These are phyloP conservation scores for Zalaria sp. DNA, from an alignment of 2,329 filamentous ascomycete genomes.

Conservation along the genomic window DNA sequence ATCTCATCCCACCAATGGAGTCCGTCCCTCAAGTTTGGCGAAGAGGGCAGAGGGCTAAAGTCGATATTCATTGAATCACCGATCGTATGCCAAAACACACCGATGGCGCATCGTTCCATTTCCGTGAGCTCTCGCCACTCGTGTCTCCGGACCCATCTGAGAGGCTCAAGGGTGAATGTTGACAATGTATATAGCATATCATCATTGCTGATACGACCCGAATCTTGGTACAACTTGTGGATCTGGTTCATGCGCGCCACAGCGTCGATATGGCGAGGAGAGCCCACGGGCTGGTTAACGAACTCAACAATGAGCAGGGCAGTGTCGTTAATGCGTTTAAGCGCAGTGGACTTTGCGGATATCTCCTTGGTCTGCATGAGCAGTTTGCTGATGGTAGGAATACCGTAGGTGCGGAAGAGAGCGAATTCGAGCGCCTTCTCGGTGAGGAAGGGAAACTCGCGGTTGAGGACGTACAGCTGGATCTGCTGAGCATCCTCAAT, in stretches of 20 bases:
- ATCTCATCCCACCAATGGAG: slow-evolving; percentile 40
- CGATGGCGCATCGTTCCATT: slow-evolving; percentile 50
- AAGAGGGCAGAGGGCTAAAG: slow-evolving; percentile 30
- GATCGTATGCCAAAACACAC: slow-evolving; percentile 56
- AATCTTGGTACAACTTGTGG: slow-evolving; percentile 41
- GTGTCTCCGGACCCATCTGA: slow-evolving; percentile 46
- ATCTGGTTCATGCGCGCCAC: slow-evolving; percentile 52
- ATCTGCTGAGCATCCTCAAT: slow-evolving; percentile 3
- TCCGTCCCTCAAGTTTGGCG: slow-evolving; percentile 30
- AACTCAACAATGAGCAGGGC: slow-evolving; percentile 35
- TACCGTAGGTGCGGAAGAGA: slow-evolving; percentile 7
- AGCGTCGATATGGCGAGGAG: slow-evolving; percentile 28
- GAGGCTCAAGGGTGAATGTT: slow-evolving; percentile 52
- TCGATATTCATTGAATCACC: slow-evolving; percentile 56
- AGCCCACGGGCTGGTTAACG: slow-evolving; percentile 27
- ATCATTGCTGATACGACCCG: slow-evolving; percentile 44
- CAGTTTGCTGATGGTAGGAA: slow-evolving; percentile 6
- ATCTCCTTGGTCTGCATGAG: slow-evolving; percentile 6
- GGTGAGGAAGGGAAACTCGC: slow-evolving; percentile 5
- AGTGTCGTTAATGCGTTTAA: slow-evolving; percentile 41
- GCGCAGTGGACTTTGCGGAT: slow-evolving; percentile 15
- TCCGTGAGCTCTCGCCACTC: slow-evolving; percentile 58
- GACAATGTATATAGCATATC: slow-evolving; percentile 53
- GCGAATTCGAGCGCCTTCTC: slow-evolving; percentile 5
- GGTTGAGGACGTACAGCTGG: slow-evolving; percentile 3